Conservation (phyloP, 495 filamentous ascomycete species). For the Talaromyces stipitatus region DNA sequence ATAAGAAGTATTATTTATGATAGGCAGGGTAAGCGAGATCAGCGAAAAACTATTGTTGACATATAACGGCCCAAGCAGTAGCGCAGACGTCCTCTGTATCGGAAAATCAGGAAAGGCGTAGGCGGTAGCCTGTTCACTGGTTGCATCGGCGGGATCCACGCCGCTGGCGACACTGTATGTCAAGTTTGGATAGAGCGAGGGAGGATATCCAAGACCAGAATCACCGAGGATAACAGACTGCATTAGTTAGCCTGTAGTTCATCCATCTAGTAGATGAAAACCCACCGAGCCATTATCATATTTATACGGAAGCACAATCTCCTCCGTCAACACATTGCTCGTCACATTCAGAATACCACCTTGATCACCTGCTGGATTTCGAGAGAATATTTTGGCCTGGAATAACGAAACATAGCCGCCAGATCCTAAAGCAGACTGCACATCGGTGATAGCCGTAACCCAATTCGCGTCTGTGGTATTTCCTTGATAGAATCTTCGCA, state of each 20-base stretch:
- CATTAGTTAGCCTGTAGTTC: background rate
- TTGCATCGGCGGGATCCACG: conserved; percentile 9
- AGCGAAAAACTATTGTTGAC: conserved; percentile 65
- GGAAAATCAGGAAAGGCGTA: conserved; percentile 35
- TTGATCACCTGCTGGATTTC: conserved; percentile 42
- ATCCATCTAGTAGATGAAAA: background rate
- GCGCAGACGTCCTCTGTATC: conserved; percentile 40
- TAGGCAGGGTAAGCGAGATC: conserved; percentile 71
- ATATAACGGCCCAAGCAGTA: conserved; percentile 61
- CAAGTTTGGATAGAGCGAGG: conserved; percentile 65
- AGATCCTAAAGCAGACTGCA: conserved; percentile 53
- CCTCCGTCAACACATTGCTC: conserved; percentile 23
- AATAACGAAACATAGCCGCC: conserved; percentile 39
- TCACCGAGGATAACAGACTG: conserved; percentile 49
- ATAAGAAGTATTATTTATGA: conserved; percentile 53
- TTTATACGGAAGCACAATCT: conserved; percentile 50
- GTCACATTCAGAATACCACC: conserved; percentile 56
- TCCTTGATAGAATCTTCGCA: conserved; percentile 53
- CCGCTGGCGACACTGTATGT: conserved; percentile 40
- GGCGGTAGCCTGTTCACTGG: conserved; percentile 19
- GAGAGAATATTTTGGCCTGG: conserved; percentile 60
- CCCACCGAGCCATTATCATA: conserved; percentile 45
- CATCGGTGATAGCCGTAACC: conserved; percentile 45
- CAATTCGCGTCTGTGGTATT: conserved; percentile 49
- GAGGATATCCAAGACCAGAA: conserved; percentile 52